A percentile compares a stretch with the other conserved stretches of the same genome.
phyloP scores from a whole-genome alignment of 768 basidiomycete species.

The Lactifluus echinatus region DNA sequence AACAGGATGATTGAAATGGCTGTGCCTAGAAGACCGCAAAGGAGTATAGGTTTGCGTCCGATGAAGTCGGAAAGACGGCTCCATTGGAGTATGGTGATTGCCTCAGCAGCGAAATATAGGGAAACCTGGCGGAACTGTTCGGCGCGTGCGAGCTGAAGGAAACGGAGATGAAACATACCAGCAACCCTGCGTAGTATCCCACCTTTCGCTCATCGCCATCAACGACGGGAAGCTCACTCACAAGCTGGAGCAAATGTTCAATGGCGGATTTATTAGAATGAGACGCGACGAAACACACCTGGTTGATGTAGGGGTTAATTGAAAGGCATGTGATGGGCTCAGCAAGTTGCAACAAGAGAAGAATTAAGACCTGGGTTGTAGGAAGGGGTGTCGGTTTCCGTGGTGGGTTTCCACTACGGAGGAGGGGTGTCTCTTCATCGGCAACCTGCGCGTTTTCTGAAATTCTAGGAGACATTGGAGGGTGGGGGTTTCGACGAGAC shows the following conservation, averaged over 20 bases:
- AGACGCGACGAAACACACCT: constrained; percentile 25
- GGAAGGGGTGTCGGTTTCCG: constrained; percentile 8
- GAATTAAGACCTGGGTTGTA: not conserved
- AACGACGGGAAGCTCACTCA: constrained; percentile 35
- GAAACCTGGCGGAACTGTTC: constrained; percentile 31
- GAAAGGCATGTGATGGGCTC: constrained; percentile 8
- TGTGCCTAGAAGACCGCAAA: constrained; percentile 30
- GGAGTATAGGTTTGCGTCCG: constrained; percentile 40
- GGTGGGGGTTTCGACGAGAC: constrained; percentile 22
- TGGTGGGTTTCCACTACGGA: not conserved
- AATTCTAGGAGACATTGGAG: constrained; percentile 25
- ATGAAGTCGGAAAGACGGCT: constrained; percentile 38
- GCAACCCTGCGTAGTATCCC: constrained; percentile 42
- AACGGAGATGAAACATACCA: constrained; percentile 29
- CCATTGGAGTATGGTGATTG: constrained; percentile 39
- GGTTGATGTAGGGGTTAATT: constrained; percentile 46
- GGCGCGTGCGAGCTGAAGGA: not conserved
- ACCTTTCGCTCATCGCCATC: constrained; percentile 38
- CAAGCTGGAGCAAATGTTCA: constrained; percentile 27
- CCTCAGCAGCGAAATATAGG: constrained; percentile 40
- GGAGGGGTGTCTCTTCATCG: constrained; percentile 10
- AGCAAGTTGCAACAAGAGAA: constrained; percentile 3
- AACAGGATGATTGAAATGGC: constrained; percentile 29
- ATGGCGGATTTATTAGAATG: too few species aligned
- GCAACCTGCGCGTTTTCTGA: not conserved